A percentile compares a stretch with the other conserved stretches of the same genome.
These are phyloP conservation scores for Chloris gayana DNA, from an alignment of 176 grass and related monocot genomes.

Conservation along the genomic window DNA sequence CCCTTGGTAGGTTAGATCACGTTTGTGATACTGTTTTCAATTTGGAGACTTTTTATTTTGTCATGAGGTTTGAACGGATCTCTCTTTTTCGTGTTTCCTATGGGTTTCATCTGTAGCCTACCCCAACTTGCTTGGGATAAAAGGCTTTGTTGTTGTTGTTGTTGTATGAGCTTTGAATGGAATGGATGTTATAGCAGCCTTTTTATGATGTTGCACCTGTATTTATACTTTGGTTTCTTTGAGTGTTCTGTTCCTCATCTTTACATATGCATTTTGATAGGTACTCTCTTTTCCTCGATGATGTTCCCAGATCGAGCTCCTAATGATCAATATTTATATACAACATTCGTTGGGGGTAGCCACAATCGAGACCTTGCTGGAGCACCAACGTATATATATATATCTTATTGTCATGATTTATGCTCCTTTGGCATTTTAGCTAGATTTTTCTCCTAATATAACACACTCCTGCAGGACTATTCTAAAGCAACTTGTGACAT, in stretches of 20 bases:
- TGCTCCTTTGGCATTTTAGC: slow-evolving; percentile 20
- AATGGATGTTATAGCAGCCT: neutral
- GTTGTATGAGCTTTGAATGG: neutral
- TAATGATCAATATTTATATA: slow-evolving; percentile 83
- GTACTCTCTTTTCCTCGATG: slow-evolving; percentile 99
- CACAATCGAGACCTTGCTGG: slow-evolving; percentile 87
- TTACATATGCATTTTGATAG: slow-evolving; percentile 40
- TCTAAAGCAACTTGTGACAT: slow-evolving; percentile 76
- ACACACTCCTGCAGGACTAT: slow-evolving; percentile 52
- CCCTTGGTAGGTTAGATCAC: slow-evolving; percentile 63
- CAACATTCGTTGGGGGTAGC: slow-evolving; percentile 93
- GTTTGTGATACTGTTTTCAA: slow-evolving; percentile 31
- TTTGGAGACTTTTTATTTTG: slow-evolving; percentile 16
- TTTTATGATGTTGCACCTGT: slow-evolving; percentile 14
- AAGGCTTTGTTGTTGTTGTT: too few species aligned
- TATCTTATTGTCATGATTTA: slow-evolving; percentile 20
- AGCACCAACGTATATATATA: slow-evolving; percentile 88
- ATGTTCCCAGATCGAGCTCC: slow-evolving; percentile 99
- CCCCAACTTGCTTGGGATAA: too few species aligned
- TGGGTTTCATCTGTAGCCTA: too few species aligned
- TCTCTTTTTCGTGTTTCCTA: too few species aligned
- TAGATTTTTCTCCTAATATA: slow-evolving; percentile 43
- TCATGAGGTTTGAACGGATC: too few species aligned
- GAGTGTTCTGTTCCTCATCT: slow-evolving; percentile 2
- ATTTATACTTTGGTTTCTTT: slow-evolving; percentile 30